Evolutionary conservation across 2,329 filamentous ascomycete species (phyloP).

Genomic region (Cercospora berteroae): DNA sequence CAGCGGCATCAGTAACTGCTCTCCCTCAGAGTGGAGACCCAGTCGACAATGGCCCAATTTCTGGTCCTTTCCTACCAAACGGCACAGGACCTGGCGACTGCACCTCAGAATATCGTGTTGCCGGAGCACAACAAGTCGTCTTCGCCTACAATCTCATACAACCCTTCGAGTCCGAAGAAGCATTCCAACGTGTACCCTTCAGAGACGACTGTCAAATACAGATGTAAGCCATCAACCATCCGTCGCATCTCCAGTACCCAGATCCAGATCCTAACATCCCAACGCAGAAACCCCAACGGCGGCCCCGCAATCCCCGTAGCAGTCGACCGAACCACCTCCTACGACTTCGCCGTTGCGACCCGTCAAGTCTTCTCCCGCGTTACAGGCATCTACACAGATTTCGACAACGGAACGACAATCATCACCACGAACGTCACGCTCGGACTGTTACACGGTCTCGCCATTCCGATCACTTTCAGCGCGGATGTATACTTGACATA

Average conservation of each 20-base stretch:
- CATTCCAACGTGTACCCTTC: constrained; percentile 17
- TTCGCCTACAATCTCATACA: constrained; percentile 16
- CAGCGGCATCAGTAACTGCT: background rate
- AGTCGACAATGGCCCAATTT: constrained; percentile 15
- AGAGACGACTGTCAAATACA: constrained; percentile 13
- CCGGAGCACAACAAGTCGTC: background rate
- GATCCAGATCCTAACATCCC: background rate
- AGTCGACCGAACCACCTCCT: background rate
- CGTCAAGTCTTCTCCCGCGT: constrained; percentile 19
- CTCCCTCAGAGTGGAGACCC: constrained; percentile 12
- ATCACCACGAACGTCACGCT: background rate
- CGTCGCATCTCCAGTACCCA: background rate
- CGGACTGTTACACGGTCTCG: background rate
- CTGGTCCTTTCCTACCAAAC: constrained; percentile 12
- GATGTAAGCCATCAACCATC: background rate
- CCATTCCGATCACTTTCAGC: background rate
- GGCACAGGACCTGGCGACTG: constrained; percentile 15
- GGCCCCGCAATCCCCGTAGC: constrained; percentile 11
- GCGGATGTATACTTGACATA: background rate
- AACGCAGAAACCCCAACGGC: background rate
- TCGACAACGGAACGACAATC: background rate
- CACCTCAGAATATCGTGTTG: background rate
- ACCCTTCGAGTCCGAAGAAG: constrained; percentile 12
- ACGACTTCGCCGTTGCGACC: constrained; percentile 11
- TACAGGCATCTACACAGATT: constrained; percentile 13